Evolutionary conservation across 2,329 filamentous ascomycete species (phyloP).

Genomic region (Aspergillus nomiae): DNA sequence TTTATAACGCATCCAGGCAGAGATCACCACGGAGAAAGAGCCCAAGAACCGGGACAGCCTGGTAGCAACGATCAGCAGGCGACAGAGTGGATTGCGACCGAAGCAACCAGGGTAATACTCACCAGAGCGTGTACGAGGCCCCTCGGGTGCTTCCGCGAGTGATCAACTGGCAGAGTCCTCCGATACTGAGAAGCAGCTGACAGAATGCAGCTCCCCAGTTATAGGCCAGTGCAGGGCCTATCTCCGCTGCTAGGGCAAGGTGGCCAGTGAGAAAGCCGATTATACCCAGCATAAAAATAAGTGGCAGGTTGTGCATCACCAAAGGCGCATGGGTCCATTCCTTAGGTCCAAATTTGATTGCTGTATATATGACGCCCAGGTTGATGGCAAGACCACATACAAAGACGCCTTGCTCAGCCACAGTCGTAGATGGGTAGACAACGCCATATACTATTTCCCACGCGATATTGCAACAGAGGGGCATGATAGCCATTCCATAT

Average conservation of each 20-base stretch:
- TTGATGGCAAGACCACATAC: slow-evolving; percentile 13
- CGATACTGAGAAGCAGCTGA: slow-evolving; percentile 11
- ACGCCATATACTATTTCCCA: slow-evolving; percentile 22
- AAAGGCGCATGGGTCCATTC: slow-evolving; percentile 22
- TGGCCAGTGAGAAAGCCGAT: slow-evolving; percentile 9
- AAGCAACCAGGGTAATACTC: not conserved
- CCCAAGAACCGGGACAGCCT: slow-evolving; percentile 18
- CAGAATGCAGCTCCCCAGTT: slow-evolving; percentile 12
- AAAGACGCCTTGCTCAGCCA: slow-evolving; percentile 9
- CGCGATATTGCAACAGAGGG: slow-evolving; percentile 20
- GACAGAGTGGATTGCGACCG: accelerated
- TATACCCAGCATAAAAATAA: slow-evolving; percentile 12
- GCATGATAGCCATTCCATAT: slow-evolving; percentile 20
- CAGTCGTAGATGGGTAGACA: slow-evolving; percentile 18
- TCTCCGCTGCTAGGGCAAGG: slow-evolving; percentile 9
- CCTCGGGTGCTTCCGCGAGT: slow-evolving; percentile 14
- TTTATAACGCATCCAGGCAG: slow-evolving; percentile 7
- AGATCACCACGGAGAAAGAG: slow-evolving; percentile 2
- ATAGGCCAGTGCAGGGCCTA: slow-evolving; percentile 13
- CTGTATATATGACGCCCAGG: slow-evolving; percentile 17
- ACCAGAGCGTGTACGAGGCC: slow-evolving; percentile 16
- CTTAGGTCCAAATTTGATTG: slow-evolving; percentile 12
- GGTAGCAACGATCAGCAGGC: not conserved
- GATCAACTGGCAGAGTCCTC: slow-evolving; percentile 11
- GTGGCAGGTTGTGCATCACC: slow-evolving; percentile 15